These are phyloP conservation scores for Irpex rosettiformis DNA, from an alignment of 1,284 basidiomycete species.

Conservation along the genomic window DNA sequence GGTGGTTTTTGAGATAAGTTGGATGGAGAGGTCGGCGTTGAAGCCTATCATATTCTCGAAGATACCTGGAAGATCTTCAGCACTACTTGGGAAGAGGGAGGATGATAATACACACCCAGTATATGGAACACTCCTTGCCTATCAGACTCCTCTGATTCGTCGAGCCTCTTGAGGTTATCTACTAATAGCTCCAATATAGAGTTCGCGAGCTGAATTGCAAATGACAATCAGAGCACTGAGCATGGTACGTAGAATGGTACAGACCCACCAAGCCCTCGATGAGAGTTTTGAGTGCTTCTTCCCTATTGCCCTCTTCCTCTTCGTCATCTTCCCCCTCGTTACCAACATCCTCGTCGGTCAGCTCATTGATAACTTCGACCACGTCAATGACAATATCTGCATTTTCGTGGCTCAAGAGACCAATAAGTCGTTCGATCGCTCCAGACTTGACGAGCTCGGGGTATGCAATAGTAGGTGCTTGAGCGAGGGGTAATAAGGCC, in stretches of 20 bases:
- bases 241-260: constrained; percentile 1
- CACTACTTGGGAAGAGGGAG: not conserved
- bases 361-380: constrained; percentile 87
- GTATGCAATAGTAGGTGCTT: constrained; percentile 81
- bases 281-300: constrained; percentile 68
- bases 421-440: constrained; percentile 67
- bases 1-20: constrained; percentile 70
- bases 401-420: constrained; percentile 90
- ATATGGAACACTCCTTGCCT: constrained; percentile 89
- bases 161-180: constrained; percentile 81
- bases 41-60: constrained; percentile 93
- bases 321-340: constrained; percentile 71
- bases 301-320: constrained; percentile 59
- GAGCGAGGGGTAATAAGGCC: constrained; percentile 84
- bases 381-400: constrained; percentile 92
- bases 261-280: constrained; percentile 70
- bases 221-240: constrained; percentile 4
- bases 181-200: constrained; percentile 88
- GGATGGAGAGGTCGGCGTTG: constrained; percentile 69
- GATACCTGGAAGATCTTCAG: constrained; percentile 54
- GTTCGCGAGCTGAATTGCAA: constrained; percentile 58
- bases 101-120: constrained; percentile 48
- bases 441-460: constrained; percentile 85
- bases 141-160: constrained; percentile 85
- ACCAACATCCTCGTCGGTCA: constrained; percentile 95